Conservation (phyloP, 2,329 filamentous ascomycete species). For the Cladosporium phlei region DNA sequence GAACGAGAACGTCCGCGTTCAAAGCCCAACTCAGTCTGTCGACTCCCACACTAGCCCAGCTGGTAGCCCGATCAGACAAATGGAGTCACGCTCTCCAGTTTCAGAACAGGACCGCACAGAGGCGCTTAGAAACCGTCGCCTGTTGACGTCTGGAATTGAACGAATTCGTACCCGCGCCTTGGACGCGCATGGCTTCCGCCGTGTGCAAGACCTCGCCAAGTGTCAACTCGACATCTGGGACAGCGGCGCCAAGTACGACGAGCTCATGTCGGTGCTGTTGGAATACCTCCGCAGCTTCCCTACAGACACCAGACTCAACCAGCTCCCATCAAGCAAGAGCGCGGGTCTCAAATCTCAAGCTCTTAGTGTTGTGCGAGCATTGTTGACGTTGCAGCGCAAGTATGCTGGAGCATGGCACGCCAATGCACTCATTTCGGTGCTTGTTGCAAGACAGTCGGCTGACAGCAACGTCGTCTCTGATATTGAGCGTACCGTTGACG, state of each 20-base stretch:
- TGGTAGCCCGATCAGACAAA: conserved; percentile 23
- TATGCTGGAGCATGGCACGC: conserved; percentile 64
- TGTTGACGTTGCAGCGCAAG: conserved; percentile 63
- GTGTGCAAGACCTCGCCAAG: conserved; percentile 68
- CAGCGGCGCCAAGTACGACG: conserved; percentile 65
- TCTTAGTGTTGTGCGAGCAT: conserved; percentile 66
- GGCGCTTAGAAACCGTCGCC: conserved; percentile 46
- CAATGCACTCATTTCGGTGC: conserved; percentile 61
- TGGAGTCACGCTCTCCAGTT: conserved; percentile 18
- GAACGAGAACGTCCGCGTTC: conserved; percentile 40
- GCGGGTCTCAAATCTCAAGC: conserved; percentile 65
- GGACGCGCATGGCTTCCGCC: conserved; percentile 77
- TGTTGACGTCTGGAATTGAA: conserved; percentile 69
- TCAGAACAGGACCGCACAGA: conserved; percentile 37
- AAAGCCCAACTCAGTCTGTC: conserved; percentile 27
- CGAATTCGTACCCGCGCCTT: conserved; percentile 66
- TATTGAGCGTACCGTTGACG: conserved; percentile 67
- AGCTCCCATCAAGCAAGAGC: conserved; percentile 36
- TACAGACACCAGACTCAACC: conserved; percentile 39
- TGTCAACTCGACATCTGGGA: conserved; percentile 58
- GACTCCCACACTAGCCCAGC: conserved; percentile 27
- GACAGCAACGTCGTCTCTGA: conserved; percentile 70
- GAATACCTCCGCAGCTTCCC: conserved; percentile 59
- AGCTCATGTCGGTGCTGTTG: conserved; percentile 63
- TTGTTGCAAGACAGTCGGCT: conserved; percentile 61